These are phyloP conservation scores for Skeletonema tropicum DNA, from an alignment of 108 stramenopile genomes.

Conservation along the genomic window DNA sequence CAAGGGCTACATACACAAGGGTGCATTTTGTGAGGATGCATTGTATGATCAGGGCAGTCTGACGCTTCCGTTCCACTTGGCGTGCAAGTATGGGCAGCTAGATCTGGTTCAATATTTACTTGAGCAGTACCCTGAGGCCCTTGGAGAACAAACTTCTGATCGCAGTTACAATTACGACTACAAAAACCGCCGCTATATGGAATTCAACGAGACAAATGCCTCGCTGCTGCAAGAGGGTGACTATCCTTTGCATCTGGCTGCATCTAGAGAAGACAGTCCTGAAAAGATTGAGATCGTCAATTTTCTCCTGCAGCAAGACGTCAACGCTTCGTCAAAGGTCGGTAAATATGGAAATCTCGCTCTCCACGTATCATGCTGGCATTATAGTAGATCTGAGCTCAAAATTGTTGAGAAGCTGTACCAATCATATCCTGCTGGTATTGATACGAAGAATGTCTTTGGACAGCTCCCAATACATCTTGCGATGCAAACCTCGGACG, in stretches of 20 bases:
- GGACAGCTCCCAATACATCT: neutral
- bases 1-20: too few relatives aligned
- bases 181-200: too few relatives aligned
- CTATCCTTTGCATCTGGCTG: neutral
- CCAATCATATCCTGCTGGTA: neutral
- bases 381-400: neutral
- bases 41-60: neutral
- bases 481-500: neutral
- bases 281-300: neutral
- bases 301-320: neutral
- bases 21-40: too few relatives aligned
- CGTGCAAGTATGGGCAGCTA: neutral
- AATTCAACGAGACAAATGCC: neutral
- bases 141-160: neutral
- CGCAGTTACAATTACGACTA: neutral
- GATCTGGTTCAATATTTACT: neutral
- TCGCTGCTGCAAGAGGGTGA: neutral
- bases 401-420: too few relatives aligned
- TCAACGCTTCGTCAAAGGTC: neutral
- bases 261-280: neutral
- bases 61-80: neutral
- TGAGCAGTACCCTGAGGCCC: neutral
- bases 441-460: neutral
- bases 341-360: neutral
- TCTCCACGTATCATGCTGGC: neutral